Conservation (phyloP, 1,284 basidiomycete genomes). For the Ceratobasidium sp. region DNA sequence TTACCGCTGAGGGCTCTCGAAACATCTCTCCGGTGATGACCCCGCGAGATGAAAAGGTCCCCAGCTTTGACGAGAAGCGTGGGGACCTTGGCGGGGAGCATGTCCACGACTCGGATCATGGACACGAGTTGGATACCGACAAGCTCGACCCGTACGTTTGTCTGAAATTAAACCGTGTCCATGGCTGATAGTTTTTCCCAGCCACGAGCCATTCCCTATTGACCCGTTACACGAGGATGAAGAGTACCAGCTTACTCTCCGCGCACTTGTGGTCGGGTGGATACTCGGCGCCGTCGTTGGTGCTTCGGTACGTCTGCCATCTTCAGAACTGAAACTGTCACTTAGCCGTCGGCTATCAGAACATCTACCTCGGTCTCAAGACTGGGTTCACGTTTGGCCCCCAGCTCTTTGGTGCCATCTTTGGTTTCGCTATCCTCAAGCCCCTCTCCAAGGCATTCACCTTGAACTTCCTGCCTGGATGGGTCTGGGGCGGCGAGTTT, state of each 20-base stretch:
- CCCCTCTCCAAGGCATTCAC: conserved; percentile 58
- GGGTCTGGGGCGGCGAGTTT: conserved; percentile 63
- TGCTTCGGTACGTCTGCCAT: conserved; percentile 45
- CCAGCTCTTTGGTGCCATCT: conserved; percentile 68
- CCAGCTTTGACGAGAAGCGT: conserved; percentile 27
- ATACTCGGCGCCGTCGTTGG: conserved; percentile 62
- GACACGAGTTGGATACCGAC: not conserved
- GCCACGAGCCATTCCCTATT: conserved; percentile 58
- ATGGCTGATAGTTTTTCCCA: not conserved
- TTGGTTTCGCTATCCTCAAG: conserved; percentile 71
- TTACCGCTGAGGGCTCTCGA: conserved; percentile 29
- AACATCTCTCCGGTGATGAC: not conserved
- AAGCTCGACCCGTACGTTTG: conserved; percentile 39
- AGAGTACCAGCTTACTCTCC: conserved; percentile 64
- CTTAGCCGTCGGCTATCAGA: conserved; percentile 60
- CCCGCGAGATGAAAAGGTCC: conserved; percentile 27
- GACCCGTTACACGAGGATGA: conserved; percentile 60
- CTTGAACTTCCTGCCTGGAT: conserved; percentile 53
- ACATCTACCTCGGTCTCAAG: conserved; percentile 72
- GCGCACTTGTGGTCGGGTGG: conserved; percentile 66
- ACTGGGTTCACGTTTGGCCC: conserved; percentile 69
- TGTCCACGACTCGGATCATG: conserved; percentile 33
- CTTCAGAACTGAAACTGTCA: conserved; percentile 42
- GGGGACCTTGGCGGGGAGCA: conserved; percentile 3
- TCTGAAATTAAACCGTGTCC: not conserved